A percentile compares a stretch with the other conserved stretches of the same genome.
These are phyloP conservation scores for Bromus sterilis DNA, from an alignment of 176 grass and related monocot species.

Conservation along the genomic window DNA sequence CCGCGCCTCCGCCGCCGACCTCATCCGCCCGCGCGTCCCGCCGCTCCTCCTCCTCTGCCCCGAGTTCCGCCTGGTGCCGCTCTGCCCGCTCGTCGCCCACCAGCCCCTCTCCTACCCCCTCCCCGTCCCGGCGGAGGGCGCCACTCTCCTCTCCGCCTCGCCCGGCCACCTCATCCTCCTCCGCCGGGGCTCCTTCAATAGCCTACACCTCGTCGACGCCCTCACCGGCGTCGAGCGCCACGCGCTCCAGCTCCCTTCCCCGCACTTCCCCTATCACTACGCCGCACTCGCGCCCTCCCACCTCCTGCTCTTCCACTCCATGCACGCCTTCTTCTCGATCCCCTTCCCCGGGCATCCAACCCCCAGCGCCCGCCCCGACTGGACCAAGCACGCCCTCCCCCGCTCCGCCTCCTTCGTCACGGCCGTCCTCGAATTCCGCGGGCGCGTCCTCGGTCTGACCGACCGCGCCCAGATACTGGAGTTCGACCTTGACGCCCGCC, in stretches of 20 bases:
- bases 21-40: conserved; percentile 15
- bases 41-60: conserved; percentile 1
- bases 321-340: conserved; percentile 37
- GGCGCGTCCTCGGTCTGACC: conserved; percentile 28
- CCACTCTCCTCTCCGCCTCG: conserved; percentile 8
- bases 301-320: conserved; percentile 40
- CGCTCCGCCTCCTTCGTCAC: conserved; percentile 24
- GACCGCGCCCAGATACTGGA: conserved; percentile 33
- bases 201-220: background rate
- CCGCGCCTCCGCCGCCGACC: background rate
- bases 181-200: background rate
- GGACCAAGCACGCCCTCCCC: conserved; percentile 32
- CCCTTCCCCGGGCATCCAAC: background rate
- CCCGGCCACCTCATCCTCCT: conserved; percentile 17
- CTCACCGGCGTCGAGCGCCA: background rate
- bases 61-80: background rate
- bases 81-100: conserved; percentile 6
- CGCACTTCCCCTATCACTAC: conserved; percentile 25
- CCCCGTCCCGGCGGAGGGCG: background rate
- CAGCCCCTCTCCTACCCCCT: background rate
- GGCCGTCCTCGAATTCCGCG: conserved; percentile 15
- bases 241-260: conserved; percentile 14
- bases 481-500: conserved; percentile 9
- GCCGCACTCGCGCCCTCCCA: conserved; percentile 21
- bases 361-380: background rate